Evolutionary conservation across 2,329 filamentous ascomycete species (phyloP).

Genomic region (Thermoascus crustaceus): DNA sequence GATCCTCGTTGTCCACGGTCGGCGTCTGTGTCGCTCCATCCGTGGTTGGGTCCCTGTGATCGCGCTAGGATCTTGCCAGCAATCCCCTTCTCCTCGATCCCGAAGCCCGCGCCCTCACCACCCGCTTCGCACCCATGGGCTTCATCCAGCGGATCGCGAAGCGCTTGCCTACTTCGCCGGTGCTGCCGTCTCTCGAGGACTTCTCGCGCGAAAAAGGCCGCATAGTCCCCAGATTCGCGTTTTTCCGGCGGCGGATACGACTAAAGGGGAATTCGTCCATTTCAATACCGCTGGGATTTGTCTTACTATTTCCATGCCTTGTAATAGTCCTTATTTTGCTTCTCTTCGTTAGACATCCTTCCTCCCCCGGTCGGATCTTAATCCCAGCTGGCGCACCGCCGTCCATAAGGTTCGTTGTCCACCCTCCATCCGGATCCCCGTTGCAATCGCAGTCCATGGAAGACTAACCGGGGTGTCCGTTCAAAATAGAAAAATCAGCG

Average conservation of each 20-base stretch:
- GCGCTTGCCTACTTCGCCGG: slow-evolving; percentile 41
- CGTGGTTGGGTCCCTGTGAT: slow-evolving; percentile 9
- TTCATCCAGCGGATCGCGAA: slow-evolving; percentile 48
- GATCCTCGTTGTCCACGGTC: background rate
- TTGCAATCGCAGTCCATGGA: background rate
- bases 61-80: slow-evolving; percentile 9
- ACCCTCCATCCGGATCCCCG: background rate
- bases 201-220: slow-evolving; percentile 36
- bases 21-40: background rate
- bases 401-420: slow-evolving; percentile 66
- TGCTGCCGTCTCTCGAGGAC: slow-evolving; percentile 39
- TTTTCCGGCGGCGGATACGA: slow-evolving; percentile 78
- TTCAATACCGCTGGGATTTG: slow-evolving; percentile 84
- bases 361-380: slow-evolving; percentile 70
- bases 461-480: slow-evolving; percentile 11
- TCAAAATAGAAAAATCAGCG: slow-evolving; percentile 76
- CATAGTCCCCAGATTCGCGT: slow-evolving; percentile 53
- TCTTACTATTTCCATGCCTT: slow-evolving; percentile 85
- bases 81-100: slow-evolving; percentile 9
- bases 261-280: slow-evolving; percentile 86
- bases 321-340: slow-evolving; percentile 85
- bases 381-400: slow-evolving; percentile 85
- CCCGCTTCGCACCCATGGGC: slow-evolving; percentile 36
- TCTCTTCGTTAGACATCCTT: slow-evolving; percentile 81
- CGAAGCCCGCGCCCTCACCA: slow-evolving; percentile 17